These are phyloP conservation scores for Hydrangea macrophylla DNA, from an alignment of 148 eudicot genomes.

Conservation along the genomic window DNA sequence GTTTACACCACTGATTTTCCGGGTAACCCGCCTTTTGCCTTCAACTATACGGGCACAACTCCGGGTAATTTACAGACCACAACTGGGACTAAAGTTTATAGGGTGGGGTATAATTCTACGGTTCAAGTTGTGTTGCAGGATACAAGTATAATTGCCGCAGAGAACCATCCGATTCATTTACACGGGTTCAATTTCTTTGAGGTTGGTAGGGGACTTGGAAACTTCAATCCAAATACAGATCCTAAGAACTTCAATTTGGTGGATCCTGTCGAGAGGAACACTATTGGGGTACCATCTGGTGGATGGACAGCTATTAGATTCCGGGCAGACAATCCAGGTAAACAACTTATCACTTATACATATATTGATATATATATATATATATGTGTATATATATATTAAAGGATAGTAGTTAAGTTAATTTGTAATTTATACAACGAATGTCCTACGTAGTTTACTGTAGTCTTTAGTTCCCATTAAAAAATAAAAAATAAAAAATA, in stretches of 20 bases:
- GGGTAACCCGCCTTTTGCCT: constrained; percentile 34
- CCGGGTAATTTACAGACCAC: constrained; percentile 25
- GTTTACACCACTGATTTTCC: constrained; percentile 56
- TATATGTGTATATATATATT: no score
- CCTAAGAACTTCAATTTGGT: constrained; percentile 46
- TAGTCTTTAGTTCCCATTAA: no score
- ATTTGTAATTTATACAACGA: no score
- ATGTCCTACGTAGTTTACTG: no score
- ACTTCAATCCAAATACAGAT: constrained; percentile 35
- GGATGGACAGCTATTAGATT: constrained; percentile 56
- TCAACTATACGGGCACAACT: constrained; percentile 36
- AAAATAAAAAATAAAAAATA: no score
- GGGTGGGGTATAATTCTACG: constrained; percentile 38
- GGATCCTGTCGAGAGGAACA: constrained; percentile 59
- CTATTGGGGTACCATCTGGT: constrained; percentile 53
- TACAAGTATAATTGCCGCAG: constrained; percentile 35
- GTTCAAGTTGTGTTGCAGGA: constrained; percentile 45
- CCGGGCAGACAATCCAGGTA: constrained; percentile 54
- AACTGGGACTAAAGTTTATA: constrained; percentile 39
- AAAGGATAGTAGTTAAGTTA: no score
- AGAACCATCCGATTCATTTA: constrained; percentile 48
- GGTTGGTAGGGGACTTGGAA: constrained; percentile 37
- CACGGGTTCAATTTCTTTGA: constrained; percentile 51
- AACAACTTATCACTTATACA: background rate
- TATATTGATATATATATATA: no score